Evolutionary conservation across 768 basidiomycete genomes (phyloP).

Genomic region (Pleurotus djamor): DNA sequence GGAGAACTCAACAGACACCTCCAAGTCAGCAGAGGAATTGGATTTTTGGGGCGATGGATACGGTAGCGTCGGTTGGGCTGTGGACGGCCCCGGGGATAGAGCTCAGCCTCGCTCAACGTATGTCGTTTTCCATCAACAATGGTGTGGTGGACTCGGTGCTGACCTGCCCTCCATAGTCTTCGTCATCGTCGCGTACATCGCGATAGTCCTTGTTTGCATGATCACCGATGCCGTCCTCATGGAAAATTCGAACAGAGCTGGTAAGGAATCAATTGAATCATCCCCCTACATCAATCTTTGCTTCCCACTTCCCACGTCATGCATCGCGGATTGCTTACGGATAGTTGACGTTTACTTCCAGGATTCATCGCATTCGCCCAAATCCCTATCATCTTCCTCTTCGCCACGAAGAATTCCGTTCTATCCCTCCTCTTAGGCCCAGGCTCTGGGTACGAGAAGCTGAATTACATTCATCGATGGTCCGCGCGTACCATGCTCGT

Average conservation of each 20-base stretch:
- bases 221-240: slow-evolving; percentile 56
- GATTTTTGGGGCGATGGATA: slow-evolving; percentile 15
- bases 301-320: too few species aligned
- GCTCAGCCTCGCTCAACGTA: slow-evolving; percentile 61
- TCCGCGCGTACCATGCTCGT: slow-evolving; percentile 56
- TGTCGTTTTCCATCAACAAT: slow-evolving; percentile 11
- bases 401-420: slow-evolving; percentile 66
- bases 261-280: slow-evolving; percentile 29
- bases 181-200: slow-evolving; percentile 55
- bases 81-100: slow-evolving; percentile 52
- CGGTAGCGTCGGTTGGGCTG: slow-evolving; percentile 31
- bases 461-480: slow-evolving; percentile 78
- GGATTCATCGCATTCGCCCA: slow-evolving; percentile 61
- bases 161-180: slow-evolving; percentile 39
- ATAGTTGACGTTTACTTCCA: too few species aligned
- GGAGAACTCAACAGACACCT: background rate
- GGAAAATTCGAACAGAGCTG: slow-evolving; percentile 75
- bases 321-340: too few species aligned
- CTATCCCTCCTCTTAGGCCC: slow-evolving; percentile 60
- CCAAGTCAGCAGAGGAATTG: background rate
- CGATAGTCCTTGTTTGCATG: slow-evolving; percentile 57
- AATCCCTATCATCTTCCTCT: slow-evolving; percentile 57
- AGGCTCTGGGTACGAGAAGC: slow-evolving; percentile 65
- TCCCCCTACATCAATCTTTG: background rate
- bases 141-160: background rate